Evolutionary conservation across 202 grass and related monocot genomes (phyloP).

Genomic region (Bolboschoenoplectus hybrid): DNA sequence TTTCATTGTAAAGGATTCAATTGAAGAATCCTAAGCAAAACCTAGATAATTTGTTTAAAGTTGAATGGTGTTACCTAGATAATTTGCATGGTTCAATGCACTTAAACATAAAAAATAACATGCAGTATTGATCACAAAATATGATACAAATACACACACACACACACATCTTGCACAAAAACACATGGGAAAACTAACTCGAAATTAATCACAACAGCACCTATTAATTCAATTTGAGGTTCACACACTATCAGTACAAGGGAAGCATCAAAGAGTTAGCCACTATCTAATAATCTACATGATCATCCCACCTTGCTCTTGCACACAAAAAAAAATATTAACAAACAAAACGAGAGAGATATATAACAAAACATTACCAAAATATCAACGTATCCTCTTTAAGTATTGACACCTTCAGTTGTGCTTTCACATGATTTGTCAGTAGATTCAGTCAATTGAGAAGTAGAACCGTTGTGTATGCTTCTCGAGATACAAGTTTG

Average conservation of each 20-base stretch:
- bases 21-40: not conserved
- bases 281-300: not conserved
- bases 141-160: not conserved
- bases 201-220: not conserved
- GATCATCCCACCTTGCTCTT: not conserved
- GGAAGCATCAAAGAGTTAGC: not conserved
- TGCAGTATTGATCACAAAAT: not conserved
- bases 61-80: not conserved
- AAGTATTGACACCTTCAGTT: not conserved
- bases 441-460: not conserved
- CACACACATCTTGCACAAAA: not conserved
- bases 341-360: not conserved
- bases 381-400: not conserved
- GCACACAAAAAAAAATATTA: not conserved
- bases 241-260: not conserved
- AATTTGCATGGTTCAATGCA: not conserved
- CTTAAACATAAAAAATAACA: not conserved
- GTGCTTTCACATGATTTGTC: not conserved
- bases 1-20: not conserved
- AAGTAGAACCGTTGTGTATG: constrained; percentile 37
- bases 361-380: not conserved
- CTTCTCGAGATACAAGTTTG: constrained; percentile 67
- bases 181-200: not conserved
- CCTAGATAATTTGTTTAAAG: not conserved
- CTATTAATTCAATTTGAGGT: not conserved